These are phyloP conservation scores for Cystofilobasidium bisporidii DNA, from an alignment of 768 basidiomycete genomes.

Conservation along the genomic window DNA sequence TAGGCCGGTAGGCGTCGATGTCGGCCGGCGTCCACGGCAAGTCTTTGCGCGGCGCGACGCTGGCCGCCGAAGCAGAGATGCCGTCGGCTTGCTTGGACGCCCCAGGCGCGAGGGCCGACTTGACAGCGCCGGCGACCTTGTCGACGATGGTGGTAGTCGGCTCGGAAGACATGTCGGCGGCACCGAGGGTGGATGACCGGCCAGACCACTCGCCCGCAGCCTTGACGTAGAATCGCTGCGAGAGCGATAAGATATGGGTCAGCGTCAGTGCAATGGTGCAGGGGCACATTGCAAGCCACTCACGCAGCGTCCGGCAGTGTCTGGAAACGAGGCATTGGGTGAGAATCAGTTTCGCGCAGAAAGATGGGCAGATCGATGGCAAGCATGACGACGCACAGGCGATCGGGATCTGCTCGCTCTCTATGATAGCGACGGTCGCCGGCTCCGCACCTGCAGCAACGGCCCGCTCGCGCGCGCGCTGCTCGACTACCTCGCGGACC, in stretches of 20 bases:
- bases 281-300: not conserved
- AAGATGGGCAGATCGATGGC: too few relatives aligned
- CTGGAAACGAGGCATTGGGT: too few relatives aligned
- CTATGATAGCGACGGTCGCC: not conserved
- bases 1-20: slow-evolving; percentile 42
- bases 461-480: not conserved
- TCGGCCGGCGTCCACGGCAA: slow-evolving; percentile 29
- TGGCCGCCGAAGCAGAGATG: not conserved
- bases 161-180: not conserved
- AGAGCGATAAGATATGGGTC: not conserved
- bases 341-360: too few relatives aligned
- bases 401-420: not conserved
- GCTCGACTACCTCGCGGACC: not conserved
- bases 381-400: not conserved
- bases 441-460: not conserved
- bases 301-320: not conserved
- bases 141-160: too few relatives aligned
- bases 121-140: too few relatives aligned
- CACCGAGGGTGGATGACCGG: not conserved
- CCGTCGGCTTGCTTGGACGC: too few relatives aligned
- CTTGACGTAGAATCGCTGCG: not conserved
- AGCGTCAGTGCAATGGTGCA: not conserved
- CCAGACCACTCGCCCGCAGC: not conserved
- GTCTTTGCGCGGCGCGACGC: not conserved
- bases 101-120: too few relatives aligned